Evolutionary conservation across 2,329 filamentous ascomycete species (phyloP).

Genomic region (Monilinia vaccinii-corymbosi): DNA sequence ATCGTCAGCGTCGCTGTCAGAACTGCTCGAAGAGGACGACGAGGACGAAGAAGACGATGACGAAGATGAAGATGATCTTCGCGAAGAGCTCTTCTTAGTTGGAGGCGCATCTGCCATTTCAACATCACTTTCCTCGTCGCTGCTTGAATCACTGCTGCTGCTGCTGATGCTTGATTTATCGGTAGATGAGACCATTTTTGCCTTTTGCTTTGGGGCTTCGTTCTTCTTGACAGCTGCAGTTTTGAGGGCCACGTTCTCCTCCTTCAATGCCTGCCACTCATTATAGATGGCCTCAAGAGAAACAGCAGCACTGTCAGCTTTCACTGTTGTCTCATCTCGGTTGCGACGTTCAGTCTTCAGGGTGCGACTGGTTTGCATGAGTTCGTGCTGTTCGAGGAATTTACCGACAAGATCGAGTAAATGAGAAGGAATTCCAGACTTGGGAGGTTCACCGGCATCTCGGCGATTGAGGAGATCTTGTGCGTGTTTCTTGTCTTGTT

Average conservation of each 20-base stretch:
- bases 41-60: constrained; percentile 30
- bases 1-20: constrained; percentile 43
- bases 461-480: constrained; percentile 25
- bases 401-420: constrained; percentile 57
- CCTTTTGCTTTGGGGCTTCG: constrained; percentile 16
- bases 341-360: constrained; percentile 53
- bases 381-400: constrained; percentile 60
- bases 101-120: constrained; percentile 29
- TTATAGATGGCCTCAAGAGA: constrained; percentile 31
- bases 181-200: constrained; percentile 16
- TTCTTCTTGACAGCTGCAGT: constrained; percentile 4
- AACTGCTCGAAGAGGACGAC: constrained; percentile 32
- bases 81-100: constrained; percentile 25
- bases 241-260: constrained; percentile 9
- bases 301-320: constrained; percentile 34
- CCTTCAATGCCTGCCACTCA: constrained; percentile 32
- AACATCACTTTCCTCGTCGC: constrained; percentile 29
- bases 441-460: constrained; percentile 19
- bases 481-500: constrained; percentile 26
- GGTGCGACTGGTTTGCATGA: constrained; percentile 48
- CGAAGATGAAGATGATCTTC: constrained; percentile 30
- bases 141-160: constrained; percentile 28
- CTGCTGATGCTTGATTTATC: constrained; percentile 22
- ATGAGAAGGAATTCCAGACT: constrained; percentile 43
- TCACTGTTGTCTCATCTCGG: constrained; percentile 31